Conservation (phyloP, 2,329 filamentous ascomycete genomes). For the Fusarium keratoplasticum region DNA sequence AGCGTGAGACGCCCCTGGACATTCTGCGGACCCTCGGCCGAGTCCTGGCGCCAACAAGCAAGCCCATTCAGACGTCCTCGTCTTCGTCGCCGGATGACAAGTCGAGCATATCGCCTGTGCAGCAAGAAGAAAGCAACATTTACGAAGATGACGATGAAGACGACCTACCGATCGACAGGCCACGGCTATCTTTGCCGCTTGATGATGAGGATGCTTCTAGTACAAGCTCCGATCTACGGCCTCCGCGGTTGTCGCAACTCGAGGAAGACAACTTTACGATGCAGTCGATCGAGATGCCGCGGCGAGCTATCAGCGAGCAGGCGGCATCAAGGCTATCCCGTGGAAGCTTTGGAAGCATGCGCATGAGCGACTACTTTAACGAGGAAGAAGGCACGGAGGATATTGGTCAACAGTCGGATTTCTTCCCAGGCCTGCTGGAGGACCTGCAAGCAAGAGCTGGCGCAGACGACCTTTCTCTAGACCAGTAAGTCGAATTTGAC, state of each 20-base stretch:
- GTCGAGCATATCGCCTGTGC: slow-evolving; percentile 44
- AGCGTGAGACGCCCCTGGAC: slow-evolving; percentile 67
- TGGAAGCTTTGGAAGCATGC: slow-evolving; percentile 64
- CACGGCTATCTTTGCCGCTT: slow-evolving; percentile 67
- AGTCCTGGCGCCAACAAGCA: slow-evolving; percentile 62
- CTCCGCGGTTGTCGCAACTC: slow-evolving; percentile 65
- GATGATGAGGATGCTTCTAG: slow-evolving; percentile 63
- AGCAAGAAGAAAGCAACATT: slow-evolving; percentile 56
- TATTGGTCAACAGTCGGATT: slow-evolving; percentile 60
- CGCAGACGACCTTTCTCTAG: slow-evolving; percentile 56
- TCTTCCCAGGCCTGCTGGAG: slow-evolving; percentile 62
- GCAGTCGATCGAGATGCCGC: slow-evolving; percentile 70
- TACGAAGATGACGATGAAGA: slow-evolving; percentile 66
- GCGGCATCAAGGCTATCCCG: slow-evolving; percentile 60
- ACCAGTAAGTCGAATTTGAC: slow-evolving; percentile 50
- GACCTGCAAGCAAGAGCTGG: slow-evolving; percentile 55
- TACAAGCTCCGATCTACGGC: slow-evolving; percentile 64
- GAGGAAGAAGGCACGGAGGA: slow-evolving; percentile 54
- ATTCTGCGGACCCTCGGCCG: slow-evolving; percentile 66
- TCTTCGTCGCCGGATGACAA: slow-evolving; percentile 53
- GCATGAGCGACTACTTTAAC: slow-evolving; percentile 64
- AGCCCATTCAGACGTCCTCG: slow-evolving; percentile 60
- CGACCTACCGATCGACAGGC: slow-evolving; percentile 61
- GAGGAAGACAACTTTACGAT: slow-evolving; percentile 71
- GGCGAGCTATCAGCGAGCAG: slow-evolving; percentile 62